A percentile compares a stretch with the other conserved stretches of the same genome.
phyloP scores from a whole-genome alignment of 2,329 filamentous ascomycete genomes.

The Talaromyces sp. region DNA sequence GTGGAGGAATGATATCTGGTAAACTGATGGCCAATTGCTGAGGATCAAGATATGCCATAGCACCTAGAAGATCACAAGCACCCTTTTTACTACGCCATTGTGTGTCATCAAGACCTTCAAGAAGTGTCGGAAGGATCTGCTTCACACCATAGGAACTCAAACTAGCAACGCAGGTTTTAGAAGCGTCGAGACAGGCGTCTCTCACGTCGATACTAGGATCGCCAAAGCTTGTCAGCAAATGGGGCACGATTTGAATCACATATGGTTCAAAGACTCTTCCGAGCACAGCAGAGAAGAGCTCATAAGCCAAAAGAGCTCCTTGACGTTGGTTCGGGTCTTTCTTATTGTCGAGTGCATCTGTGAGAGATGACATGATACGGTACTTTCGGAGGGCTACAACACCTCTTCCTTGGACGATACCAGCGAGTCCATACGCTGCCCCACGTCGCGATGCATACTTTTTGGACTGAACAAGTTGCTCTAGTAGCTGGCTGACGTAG shows the following conservation, averaged over 20 bases:
- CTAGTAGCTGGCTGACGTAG: conserved; percentile 77
- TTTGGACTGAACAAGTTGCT: conserved; percentile 79
- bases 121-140: conserved; percentile 83
- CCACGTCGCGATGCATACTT: conserved; percentile 91
- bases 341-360: conserved; percentile 85
- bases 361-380: conserved; percentile 78
- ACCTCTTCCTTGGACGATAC: conserved; percentile 83
- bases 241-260: conserved; percentile 89
- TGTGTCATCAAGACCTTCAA: conserved; percentile 87
- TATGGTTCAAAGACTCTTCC: conserved; percentile 93
- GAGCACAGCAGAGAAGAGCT: conserved; percentile 81
- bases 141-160: conserved; percentile 96
- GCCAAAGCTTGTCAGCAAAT: conserved; percentile 83
- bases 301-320: conserved; percentile 83
- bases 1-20: conserved; percentile 92
- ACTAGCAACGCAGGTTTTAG: conserved; percentile 89
- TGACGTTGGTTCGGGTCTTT: conserved; percentile 87
- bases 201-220: conserved; percentile 85
- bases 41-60: conserved; percentile 97
- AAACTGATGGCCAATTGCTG: conserved; percentile 88
- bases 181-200: conserved; percentile 86
- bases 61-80: conserved; percentile 90
- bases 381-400: conserved; percentile 78
- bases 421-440: conserved; percentile 90
- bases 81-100: conserved; percentile 99